phyloP scores from a whole-genome alignment of 352 stramenopile species.

The Phytophthora constricta region DNA sequence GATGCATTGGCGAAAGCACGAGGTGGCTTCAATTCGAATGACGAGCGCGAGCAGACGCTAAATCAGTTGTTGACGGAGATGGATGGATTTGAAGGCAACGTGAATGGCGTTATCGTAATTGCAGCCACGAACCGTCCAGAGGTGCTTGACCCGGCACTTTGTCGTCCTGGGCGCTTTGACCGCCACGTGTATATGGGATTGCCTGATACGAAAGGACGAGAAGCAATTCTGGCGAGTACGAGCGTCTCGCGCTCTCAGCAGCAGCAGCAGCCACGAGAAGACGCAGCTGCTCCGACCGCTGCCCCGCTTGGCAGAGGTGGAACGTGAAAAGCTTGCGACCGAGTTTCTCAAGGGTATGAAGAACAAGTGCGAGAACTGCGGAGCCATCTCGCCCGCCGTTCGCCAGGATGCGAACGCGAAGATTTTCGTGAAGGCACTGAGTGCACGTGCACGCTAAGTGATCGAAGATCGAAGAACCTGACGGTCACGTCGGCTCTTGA shows the following conservation, averaged over 20 bases:
- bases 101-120: too few species aligned
- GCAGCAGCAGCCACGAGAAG: conserved; percentile 31
- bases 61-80: too few species aligned
- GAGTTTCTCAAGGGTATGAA: conserved; percentile 94
- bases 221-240: conserved; percentile 90
- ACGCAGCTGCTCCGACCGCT: conserved; percentile 48
- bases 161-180: too few species aligned
- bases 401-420: conserved; percentile 98
- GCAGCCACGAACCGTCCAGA: too few species aligned
- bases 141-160: too few species aligned
- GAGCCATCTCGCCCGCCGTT: conserved; percentile 93
- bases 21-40: too few species aligned
- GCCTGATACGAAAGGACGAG: too few species aligned
- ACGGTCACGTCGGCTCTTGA: conserved; percentile 83
- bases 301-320: conserved; percentile 71
- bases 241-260: conserved; percentile 81
- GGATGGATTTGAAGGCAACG: too few species aligned
- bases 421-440: conserved; percentile 96
- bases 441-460: conserved; percentile 76
- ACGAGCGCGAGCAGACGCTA: too few species aligned
- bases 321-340: conserved; percentile 77
- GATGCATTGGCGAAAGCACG: too few species aligned
- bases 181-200: too few species aligned
- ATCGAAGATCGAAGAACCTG: conserved; percentile 86
- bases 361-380: conserved; percentile 97